A percentile compares a stretch with the other conserved stretches of the same genome.
These are phyloP conservation scores for Diaporthe batatas DNA, from an alignment of 2,329 filamentous ascomycete species.

Conservation along the genomic window DNA sequence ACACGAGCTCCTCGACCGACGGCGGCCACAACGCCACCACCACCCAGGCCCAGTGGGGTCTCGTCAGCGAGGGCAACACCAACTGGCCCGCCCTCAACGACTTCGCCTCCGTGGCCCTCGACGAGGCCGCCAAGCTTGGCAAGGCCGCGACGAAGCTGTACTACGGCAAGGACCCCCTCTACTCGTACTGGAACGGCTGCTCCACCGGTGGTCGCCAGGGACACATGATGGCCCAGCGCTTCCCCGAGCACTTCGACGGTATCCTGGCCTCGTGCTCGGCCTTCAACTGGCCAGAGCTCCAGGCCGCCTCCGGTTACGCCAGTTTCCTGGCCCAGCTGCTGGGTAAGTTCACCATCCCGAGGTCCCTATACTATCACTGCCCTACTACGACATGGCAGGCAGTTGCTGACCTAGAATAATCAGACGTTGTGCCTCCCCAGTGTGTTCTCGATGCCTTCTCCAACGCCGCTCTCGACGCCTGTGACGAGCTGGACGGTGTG, in stretches of 20 bases:
- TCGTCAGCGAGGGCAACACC: constrained; percentile 32
- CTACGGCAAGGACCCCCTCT: constrained; percentile 59
- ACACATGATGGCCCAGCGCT: constrained; percentile 62
- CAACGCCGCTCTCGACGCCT: constrained; percentile 55
- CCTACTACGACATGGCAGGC: not conserved
- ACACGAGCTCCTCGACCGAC: constrained; percentile 44
- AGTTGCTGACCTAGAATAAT: not conserved
- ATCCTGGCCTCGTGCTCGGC: constrained; percentile 63
- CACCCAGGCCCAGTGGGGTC: constrained; percentile 29
- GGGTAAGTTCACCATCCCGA: constrained; percentile 52
- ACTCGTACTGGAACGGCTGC: constrained; percentile 68
- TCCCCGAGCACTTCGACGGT: constrained; percentile 67
- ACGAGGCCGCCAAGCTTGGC: constrained; percentile 62
- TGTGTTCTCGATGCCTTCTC: constrained; percentile 55
- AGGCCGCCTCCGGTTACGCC: constrained; percentile 45
- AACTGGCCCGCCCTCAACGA: constrained; percentile 49
- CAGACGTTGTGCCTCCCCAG: constrained; percentile 18
- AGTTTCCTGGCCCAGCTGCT: constrained; percentile 52
- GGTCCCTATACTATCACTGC: too few relatives aligned
- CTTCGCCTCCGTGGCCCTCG: constrained; percentile 53
- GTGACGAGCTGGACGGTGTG: constrained; percentile 59
- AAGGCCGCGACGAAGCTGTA: constrained; percentile 62
- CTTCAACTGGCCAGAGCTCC: constrained; percentile 53
- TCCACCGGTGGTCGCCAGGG: constrained; percentile 69
- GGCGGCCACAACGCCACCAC: constrained; percentile 44